Percentiles rank a stretch among this genome's conserved stretches.
These are phyloP conservation scores for Tetrapisispora taiwanensis DNA, from an alignment of 805 yeast genomes.

Conservation along the genomic window DNA sequence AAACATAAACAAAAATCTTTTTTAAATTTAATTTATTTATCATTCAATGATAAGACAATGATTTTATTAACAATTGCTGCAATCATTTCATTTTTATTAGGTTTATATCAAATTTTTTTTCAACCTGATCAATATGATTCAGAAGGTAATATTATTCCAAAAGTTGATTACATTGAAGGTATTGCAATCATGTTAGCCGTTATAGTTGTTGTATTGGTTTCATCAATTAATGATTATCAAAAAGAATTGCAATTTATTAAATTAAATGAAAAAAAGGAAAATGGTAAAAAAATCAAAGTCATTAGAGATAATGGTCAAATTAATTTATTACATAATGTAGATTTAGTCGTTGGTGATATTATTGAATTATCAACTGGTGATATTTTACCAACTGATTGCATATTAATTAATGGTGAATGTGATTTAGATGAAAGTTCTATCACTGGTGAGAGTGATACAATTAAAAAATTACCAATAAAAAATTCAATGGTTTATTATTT, in stretches of 20 bases:
- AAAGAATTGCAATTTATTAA: conserved; percentile 89
- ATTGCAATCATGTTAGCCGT: conserved; percentile 93
- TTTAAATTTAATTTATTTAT: conserved; percentile 60
- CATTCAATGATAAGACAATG: conserved; percentile 84
- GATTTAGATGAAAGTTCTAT: conserved; percentile 88
- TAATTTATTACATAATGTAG: conserved; percentile 56
- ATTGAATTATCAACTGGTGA: conserved; percentile 86
- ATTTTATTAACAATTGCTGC: conserved; percentile 81
- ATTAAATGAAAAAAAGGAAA: conserved; percentile 80
- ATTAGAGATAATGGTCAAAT: conserved; percentile 58
- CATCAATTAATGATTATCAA: conserved; percentile 93
- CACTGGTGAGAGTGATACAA: conserved; percentile 88
- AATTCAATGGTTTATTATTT: conserved; percentile 28
- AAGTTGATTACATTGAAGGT: conserved; percentile 98
- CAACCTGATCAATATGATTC: conserved; percentile 68
- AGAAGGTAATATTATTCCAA: conserved; percentile 67
- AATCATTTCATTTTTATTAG: conserved; percentile 76
- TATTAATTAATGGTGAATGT: conserved; percentile 62
- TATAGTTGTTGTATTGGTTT: conserved; percentile 80
- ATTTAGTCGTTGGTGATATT: conserved; percentile 79
- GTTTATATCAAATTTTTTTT: conserved; percentile 86
- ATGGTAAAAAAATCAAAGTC: conserved; percentile 70
- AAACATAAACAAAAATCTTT: conserved; percentile 61
- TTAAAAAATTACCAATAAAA: conserved; percentile 54
- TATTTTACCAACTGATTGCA: conserved; percentile 79